Evolutionary conservation across 2,329 filamentous ascomycete species (phyloP), one percentile per base, ranked within the genome.

Genomic region (Colletotrichum somersetense): DNA sequence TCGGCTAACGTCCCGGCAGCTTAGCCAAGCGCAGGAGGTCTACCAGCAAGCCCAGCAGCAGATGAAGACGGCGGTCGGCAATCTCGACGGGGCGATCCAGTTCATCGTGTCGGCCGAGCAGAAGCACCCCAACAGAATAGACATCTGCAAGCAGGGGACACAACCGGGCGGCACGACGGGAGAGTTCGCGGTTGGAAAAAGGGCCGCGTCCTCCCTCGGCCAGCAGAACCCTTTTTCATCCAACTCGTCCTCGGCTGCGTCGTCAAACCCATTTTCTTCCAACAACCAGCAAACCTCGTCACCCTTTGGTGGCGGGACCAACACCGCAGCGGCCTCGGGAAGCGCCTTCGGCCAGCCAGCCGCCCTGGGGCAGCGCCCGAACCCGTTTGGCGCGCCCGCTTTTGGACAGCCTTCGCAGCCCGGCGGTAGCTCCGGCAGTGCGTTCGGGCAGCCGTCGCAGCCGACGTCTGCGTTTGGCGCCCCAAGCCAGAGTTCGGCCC

Each of bases 101-200:
- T 96, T 91, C 78, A 83, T 96, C 18, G 77, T 91, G 12, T 87
- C 89, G 6, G 89, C 88, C 30, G 89, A 88, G 66, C 90, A 93
- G 65, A 88, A 90, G 52, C 93, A 94, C 76, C 93, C 93, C 1
- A 97, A 96, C 78, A 88, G 94, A 52, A 83, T 88, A 64, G 92
- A 95, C 75, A 85, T 91, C 26, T 89, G 88, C 79, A 83, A 85
- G 67, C 82, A 85, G 74, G 82, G 81, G 58, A 84, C 80, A 48
- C 74, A 78, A 0, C 80, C 83, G n/a, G 80, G 82, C n/a, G 81
- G 81, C 10, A 82, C 83, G 0, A 84, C 82, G 67, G 84, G 85
- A 57, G 79, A 82, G 59, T 89, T 88, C 73, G 77, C 80, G 0
- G 81, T 82, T 12, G 83, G 83, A 46, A 82, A 78, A 74, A 75